phyloP scores from a whole-genome alignment of 2,329 filamentous ascomycete species.

The Aspergillus awamori region DNA sequence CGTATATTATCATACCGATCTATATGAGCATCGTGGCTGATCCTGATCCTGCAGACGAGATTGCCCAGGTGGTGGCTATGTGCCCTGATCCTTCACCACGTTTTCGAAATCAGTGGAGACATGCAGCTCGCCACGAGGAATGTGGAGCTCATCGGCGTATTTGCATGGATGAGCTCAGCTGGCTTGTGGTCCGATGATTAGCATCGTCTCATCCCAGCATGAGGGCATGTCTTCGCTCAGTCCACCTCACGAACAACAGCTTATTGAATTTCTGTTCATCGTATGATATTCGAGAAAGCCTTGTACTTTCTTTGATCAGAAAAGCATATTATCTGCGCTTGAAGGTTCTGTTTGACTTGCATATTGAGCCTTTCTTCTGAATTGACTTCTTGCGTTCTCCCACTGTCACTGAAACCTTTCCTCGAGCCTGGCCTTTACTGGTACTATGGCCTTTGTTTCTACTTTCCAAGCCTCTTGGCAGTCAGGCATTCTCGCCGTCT shows the following conservation, averaged over 20 bases:
- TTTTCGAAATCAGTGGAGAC: neutral
- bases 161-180: neutral
- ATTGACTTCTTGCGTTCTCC: neutral
- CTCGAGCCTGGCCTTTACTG: neutral
- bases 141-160: neutral
- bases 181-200: neutral
- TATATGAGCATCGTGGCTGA: neutral
- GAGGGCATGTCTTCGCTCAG: neutral
- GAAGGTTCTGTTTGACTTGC: neutral
- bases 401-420: neutral
- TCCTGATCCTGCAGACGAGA: constrained; percentile 1
- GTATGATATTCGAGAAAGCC: neutral
- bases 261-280: neutral
- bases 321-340: neutral
- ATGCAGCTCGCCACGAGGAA: constrained; percentile 1
- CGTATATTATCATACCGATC: neutral
- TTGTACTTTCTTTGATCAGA: neutral
- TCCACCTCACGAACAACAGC: neutral
- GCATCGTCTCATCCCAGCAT: neutral
- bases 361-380: neutral
- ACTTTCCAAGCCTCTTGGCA: neutral
- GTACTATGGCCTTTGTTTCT: neutral
- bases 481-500: neutral
- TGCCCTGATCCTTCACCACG: neutral
- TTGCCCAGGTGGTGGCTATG: neutral